phyloP scores from a whole-genome alignment of 2,329 filamentous ascomycete genomes.

The Xylaria sp. region DNA sequence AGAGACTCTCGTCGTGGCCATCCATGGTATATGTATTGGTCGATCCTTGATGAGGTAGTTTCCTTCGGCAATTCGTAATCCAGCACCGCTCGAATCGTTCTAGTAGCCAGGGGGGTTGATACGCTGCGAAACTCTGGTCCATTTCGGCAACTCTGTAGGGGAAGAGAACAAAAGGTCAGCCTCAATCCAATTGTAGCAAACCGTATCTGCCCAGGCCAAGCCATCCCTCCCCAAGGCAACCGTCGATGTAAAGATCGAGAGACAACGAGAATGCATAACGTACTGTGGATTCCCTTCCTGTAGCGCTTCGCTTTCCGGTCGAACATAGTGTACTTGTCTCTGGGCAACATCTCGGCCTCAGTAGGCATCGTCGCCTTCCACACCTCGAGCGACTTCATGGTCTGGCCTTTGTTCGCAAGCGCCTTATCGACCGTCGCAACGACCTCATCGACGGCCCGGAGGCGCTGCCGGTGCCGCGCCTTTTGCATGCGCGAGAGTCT shows the following conservation, averaged over 20 bases:
- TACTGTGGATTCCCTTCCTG: slow-evolving; percentile 96
- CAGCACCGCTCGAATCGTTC: slow-evolving; percentile 16
- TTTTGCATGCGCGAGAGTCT: slow-evolving; percentile 90
- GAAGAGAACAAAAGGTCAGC: slow-evolving; percentile 10
- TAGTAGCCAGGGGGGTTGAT: slow-evolving; percentile 93
- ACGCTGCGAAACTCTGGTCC: slow-evolving; percentile 91
- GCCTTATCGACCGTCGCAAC: slow-evolving; percentile 77
- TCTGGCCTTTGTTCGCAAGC: slow-evolving; percentile 65
- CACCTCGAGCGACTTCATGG: slow-evolving; percentile 71
- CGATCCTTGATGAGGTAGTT: background rate
- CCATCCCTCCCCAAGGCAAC: background rate
- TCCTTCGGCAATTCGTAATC: background rate
- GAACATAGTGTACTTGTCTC: slow-evolving; percentile 97
- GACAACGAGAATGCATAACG: slow-evolving; percentile 35
- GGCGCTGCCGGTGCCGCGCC: slow-evolving; percentile 73
- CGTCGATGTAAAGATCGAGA: background rate
- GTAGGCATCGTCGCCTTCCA: slow-evolving; percentile 97
- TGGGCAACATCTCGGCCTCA: slow-evolving; percentile 90
- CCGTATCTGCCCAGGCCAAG: background rate
- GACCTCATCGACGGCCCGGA: slow-evolving; percentile 82
- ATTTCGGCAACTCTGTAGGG: slow-evolving; percentile 70
- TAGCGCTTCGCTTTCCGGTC: slow-evolving; percentile 94
- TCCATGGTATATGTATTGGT: background rate
- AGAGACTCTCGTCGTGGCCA: background rate
- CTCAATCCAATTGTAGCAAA: background rate